Conservation (phyloP, 768 basidiomycete species). For the Boletus insuetus region DNA sequence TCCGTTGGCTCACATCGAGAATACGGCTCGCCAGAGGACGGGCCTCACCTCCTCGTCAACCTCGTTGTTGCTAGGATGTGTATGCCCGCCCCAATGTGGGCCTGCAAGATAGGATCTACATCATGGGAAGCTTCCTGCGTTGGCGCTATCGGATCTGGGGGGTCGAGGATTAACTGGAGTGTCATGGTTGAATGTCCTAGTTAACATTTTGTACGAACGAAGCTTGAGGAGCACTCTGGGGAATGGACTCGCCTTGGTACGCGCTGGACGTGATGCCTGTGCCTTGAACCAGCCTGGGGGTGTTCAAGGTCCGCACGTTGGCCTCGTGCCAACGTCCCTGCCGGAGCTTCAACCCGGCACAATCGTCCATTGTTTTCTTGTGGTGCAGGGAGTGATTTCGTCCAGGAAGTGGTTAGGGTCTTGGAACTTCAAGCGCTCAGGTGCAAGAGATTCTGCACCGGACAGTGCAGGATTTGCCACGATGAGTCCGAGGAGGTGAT, state of each 20-base stretch:
- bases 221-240: neutral
- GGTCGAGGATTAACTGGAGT: neutral
- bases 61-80: neutral
- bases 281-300: neutral
- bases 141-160: neutral
- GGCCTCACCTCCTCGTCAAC: neutral
- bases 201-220: neutral
- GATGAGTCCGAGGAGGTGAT: no score
- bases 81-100: neutral
- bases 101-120: no score
- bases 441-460: no score
- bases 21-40: no score
- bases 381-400: constrained; percentile 39
- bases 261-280: neutral
- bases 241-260: neutral
- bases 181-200: neutral
- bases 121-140: neutral
- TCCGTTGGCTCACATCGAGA: no score
- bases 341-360: constrained; percentile 11
- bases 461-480: no score
- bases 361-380: constrained; percentile 35
- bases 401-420: constrained; percentile 57
- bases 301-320: neutral
- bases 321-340: constrained; percentile 4
- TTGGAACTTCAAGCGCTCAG: no score